Percentiles rank a stretch among this genome's conserved stretches.
These are phyloP conservation scores for Oligophagozyma castellii DNA, from an alignment of 1,139 yeast genomes.

Conservation along the genomic window DNA sequence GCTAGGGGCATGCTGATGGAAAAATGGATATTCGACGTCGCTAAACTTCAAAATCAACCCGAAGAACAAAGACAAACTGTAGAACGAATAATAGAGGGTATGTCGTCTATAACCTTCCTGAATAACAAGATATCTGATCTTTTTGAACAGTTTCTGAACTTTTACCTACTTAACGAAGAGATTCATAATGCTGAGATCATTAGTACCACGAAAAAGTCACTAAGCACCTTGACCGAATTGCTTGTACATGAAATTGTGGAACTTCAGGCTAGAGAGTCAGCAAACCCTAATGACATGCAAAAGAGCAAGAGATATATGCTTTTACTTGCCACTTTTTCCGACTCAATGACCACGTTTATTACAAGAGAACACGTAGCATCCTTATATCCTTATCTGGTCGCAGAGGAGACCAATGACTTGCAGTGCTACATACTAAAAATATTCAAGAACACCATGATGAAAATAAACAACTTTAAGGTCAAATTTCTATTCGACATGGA, in stretches of 20 bases:
- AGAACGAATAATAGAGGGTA: conserved; percentile 21
- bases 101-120: conserved; percentile 28
- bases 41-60: conserved; percentile 5
- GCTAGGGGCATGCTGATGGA: conserved; percentile 32
- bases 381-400: conserved; percentile 41
- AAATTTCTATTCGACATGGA: conserved; percentile 40
- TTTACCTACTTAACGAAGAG: conserved; percentile 26
- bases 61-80: conserved; percentile 10
- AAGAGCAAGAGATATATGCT: conserved; percentile 29
- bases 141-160: conserved; percentile 34
- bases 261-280: conserved; percentile 10
- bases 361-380: conserved; percentile 52
- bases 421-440: conserved; percentile 39
- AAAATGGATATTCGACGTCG: conserved; percentile 30
- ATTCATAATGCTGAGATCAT: conserved; percentile 16
- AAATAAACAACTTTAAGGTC: conserved; percentile 33
- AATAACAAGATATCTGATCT: conserved; percentile 28
- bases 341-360: conserved; percentile 36
- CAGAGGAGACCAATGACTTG: conserved; percentile 31
- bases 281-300: conserved; percentile 10
- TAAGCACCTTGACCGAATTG: conserved; percentile 17
- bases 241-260: conserved; percentile 24
- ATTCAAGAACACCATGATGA: conserved; percentile 36
- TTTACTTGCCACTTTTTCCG: conserved; percentile 40
- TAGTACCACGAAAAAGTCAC: conserved; percentile 9